Evolutionary conservation across 257 asterid genomes (phyloP).

Genomic region (Solanum clarkiae): DNA sequence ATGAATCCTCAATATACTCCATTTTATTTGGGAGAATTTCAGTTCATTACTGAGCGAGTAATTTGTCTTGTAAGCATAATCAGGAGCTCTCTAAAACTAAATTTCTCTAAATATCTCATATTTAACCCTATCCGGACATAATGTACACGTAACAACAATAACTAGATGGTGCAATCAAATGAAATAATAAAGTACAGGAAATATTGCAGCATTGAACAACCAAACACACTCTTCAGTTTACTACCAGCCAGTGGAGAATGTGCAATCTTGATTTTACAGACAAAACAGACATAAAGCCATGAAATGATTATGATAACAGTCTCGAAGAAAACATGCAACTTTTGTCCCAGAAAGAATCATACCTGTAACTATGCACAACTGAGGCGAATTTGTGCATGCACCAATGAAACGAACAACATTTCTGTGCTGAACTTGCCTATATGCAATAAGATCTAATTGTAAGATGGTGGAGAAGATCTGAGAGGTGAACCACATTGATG

Average conservation of each 20-base stretch:
- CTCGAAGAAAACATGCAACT: neutral
- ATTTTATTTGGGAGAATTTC: neutral
- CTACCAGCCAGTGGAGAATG: neutral
- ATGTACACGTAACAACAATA: neutral
- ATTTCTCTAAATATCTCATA: neutral
- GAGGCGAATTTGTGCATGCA: slow-evolving; percentile 69
- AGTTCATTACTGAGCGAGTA: neutral
- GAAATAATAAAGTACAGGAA: neutral
- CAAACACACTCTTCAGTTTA: neutral
- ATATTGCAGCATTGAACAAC: neutral
- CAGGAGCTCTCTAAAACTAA: neutral
- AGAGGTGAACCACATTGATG: neutral
- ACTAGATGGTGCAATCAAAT: neutral
- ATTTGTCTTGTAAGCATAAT: neutral
- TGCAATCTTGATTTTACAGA: neutral
- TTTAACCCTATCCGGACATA: neutral
- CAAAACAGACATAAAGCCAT: neutral
- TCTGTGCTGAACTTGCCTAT: slow-evolving; percentile 78
- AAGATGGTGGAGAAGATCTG: neutral
- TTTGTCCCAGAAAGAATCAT: slow-evolving; percentile 1
- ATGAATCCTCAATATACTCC: neutral
- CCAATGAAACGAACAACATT: slow-evolving; percentile 82
- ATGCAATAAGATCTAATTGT: slow-evolving; percentile 1
- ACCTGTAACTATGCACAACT: slow-evolving; percentile 85
- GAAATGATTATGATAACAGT: neutral